These are phyloP conservation scores for Cystoderma amianthinum DNA, from an alignment of 768 basidiomycete species.

Conservation along the genomic window DNA sequence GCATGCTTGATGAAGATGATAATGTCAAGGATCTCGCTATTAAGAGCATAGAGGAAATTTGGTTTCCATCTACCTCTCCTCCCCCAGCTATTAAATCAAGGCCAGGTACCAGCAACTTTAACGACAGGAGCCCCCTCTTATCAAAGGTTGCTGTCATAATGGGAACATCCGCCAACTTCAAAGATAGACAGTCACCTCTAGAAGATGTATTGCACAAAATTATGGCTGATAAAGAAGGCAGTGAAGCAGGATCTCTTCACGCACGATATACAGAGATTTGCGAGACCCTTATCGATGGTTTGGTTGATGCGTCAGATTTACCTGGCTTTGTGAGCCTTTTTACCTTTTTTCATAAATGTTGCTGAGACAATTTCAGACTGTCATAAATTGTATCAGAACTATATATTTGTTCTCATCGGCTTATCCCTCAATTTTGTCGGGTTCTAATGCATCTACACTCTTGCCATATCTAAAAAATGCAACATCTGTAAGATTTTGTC, in stretches of 20 bases:
- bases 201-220: constrained; percentile 84
- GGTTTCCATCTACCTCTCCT: constrained; percentile 51
- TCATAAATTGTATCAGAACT: constrained; percentile 79
- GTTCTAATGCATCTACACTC: constrained; percentile 75
- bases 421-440: constrained; percentile 79
- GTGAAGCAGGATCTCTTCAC: constrained; percentile 47
- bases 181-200: constrained; percentile 76
- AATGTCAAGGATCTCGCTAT: constrained; percentile 89
- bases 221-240: constrained; percentile 62
- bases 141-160: constrained; percentile 78
- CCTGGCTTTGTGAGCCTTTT: constrained; percentile 60
- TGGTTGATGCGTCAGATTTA: constrained; percentile 82
- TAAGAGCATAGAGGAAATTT: constrained; percentile 86
- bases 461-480: constrained; percentile 88
- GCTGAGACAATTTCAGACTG: constrained; percentile 40
- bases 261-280: constrained; percentile 75
- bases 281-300: constrained; percentile 77
- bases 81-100: constrained; percentile 33
- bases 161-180: constrained; percentile 76
- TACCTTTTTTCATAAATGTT: constrained; percentile 1
- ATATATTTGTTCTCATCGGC: constrained; percentile 80
- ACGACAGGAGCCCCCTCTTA: constrained; percentile 50
- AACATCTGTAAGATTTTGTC: constrained; percentile 49
- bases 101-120: constrained; percentile 15
- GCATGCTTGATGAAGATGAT: constrained; percentile 92